A percentile compares a stretch with the other conserved stretches of the same genome.
phyloP scores from a whole-genome alignment of 1,139 yeast species.

The Debaryomyces sp. region DNA sequence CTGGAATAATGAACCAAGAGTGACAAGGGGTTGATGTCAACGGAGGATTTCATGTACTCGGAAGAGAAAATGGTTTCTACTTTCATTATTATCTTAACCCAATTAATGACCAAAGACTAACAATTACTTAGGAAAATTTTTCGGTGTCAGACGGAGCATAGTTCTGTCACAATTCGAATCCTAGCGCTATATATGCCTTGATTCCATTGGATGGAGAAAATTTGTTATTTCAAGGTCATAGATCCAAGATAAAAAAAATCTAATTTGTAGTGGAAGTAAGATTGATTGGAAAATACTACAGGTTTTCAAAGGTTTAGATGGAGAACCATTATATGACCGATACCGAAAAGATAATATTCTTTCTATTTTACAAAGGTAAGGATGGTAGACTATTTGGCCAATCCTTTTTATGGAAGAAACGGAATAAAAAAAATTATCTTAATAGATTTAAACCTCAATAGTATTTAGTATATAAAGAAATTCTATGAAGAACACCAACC shows the following conservation, averaged over 20 bases:
- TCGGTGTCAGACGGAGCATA: constrained; percentile 11
- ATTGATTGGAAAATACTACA: constrained; percentile 2
- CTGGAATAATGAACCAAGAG: constrained; percentile 21
- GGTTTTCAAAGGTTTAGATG: constrained; percentile 2
- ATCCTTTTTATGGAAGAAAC: background rate
- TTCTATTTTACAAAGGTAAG: background rate
- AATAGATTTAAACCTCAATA: background rate
- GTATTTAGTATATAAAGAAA: too few relatives aligned
- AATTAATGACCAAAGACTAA: background rate
- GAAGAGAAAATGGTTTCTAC: constrained; percentile 15
- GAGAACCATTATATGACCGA: constrained; percentile 11
- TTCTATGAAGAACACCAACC: too few relatives aligned
- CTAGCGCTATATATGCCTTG: background rate
- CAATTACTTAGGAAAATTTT: constrained; percentile 1
- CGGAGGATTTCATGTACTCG: constrained; percentile 17
- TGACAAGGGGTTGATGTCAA: constrained; percentile 19
- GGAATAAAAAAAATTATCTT: background rate
- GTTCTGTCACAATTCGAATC: background rate
- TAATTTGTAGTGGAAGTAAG: background rate
- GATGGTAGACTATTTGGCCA: background rate
- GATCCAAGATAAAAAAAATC: background rate
- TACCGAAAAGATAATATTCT: background rate
- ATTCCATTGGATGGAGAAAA: constrained; percentile 6
- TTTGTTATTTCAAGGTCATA: background rate
- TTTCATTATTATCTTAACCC: constrained; percentile 13